A percentile compares a stretch with the other conserved stretches of the same genome.
Conservation (phyloP, 441 rosid species). For the Jatropha multifida region DNA sequence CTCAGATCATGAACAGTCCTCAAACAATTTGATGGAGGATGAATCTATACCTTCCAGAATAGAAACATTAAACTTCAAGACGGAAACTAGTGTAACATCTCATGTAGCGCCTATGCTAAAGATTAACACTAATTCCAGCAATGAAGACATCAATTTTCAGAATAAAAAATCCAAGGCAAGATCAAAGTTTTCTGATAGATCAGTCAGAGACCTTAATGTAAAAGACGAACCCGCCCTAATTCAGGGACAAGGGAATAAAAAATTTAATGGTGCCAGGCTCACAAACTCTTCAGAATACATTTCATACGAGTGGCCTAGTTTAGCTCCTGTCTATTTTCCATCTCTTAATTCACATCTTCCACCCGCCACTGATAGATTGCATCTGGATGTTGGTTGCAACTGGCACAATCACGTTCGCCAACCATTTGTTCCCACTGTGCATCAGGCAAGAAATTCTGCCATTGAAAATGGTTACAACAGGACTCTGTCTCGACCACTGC, state of each 20-base stretch:
- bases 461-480: slow-evolving; percentile 67
- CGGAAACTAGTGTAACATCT: slow-evolving; percentile 31
- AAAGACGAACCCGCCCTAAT: slow-evolving; percentile 40
- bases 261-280: slow-evolving; percentile 35
- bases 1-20: slow-evolving; percentile 22
- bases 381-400: slow-evolving; percentile 90
- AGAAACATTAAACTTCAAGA: slow-evolving; percentile 30
- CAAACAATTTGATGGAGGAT: slow-evolving; percentile 18
- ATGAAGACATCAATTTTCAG: slow-evolving; percentile 32
- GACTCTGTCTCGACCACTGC: slow-evolving; percentile 66
- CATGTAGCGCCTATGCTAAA: slow-evolving; percentile 29
- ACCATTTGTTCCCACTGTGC: slow-evolving; percentile 73
- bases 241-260: slow-evolving; percentile 41
- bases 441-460: slow-evolving; percentile 71
- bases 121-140: slow-evolving; percentile 29
- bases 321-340: slow-evolving; percentile 73
- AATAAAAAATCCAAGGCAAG: slow-evolving; percentile 33
- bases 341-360: slow-evolving; percentile 74
- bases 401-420: slow-evolving; percentile 78
- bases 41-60: slow-evolving; percentile 24
- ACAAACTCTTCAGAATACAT: slow-evolving; percentile 49
- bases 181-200: slow-evolving; percentile 29
- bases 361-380: slow-evolving; percentile 92
- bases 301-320: slow-evolving; percentile 90
- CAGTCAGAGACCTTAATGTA: slow-evolving; percentile 30